phyloP scores from a whole-genome alignment of 108 stramenopile genomes.

The Epipyxis sp. region DNA sequence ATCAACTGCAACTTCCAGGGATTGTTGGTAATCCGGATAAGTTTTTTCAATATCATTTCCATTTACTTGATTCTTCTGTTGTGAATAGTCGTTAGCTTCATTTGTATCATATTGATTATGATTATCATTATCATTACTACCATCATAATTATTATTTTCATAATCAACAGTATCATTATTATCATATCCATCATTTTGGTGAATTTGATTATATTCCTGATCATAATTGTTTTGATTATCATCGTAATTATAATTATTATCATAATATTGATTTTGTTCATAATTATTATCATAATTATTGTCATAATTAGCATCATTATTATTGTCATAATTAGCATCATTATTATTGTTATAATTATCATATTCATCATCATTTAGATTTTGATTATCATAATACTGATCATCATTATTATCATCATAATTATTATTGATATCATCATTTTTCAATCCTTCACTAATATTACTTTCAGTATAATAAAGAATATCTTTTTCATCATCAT shows the following conservation, averaged over 20 bases:
- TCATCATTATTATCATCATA: not conserved
- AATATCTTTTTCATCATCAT: no score
- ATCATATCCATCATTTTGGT: no score
- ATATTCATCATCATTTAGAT: not conserved
- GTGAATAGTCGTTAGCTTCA: not conserved
- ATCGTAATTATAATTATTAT: not conserved
- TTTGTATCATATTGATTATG: not conserved
- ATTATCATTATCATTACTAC: not conserved
- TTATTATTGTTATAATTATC: not conserved
- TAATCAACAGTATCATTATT: not conserved
- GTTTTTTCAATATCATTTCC: no score
- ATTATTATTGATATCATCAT: not conserved
- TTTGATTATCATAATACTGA: no score
- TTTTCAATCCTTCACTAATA: no score
- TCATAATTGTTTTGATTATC: not conserved
- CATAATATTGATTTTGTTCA: not conserved
- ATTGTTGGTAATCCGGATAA: no score
- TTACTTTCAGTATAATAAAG: no score
- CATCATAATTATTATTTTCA: not conserved
- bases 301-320: not conserved
- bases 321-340: not conserved
- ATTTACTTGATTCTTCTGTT: no score
- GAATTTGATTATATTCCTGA: no score
- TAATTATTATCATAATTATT: not conserved
- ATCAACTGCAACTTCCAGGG: no score